Percentiles rank a stretch among this genome's conserved stretches.
Conservation (phyloP, 176 grass and related monocot species). For the Aegilops sharonensis region DNA sequence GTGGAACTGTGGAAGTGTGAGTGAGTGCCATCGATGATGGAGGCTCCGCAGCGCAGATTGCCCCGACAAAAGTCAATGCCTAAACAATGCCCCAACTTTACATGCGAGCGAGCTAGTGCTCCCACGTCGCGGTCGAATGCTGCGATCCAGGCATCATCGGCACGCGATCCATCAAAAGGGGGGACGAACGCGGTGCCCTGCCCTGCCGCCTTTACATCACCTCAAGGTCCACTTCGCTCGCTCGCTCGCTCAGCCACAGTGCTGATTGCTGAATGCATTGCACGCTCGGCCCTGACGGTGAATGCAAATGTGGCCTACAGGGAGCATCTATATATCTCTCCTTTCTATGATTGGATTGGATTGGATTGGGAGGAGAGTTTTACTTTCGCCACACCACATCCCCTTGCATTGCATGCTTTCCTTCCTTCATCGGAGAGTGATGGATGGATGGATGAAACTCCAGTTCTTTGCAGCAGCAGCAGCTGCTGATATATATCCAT, state of each 20-base stretch:
- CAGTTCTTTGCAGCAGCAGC: not conserved
- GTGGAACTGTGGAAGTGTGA: not conserved
- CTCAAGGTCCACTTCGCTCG: conserved; percentile 31
- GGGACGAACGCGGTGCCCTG: not conserved
- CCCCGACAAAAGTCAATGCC: conserved; percentile 37
- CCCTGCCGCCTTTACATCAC: conserved; percentile 30
- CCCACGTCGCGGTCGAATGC: conserved; percentile 29
- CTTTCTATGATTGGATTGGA: not conserved
- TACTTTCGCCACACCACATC: not conserved
- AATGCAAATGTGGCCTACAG: conserved; percentile 10
- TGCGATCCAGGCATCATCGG: conserved; percentile 16
- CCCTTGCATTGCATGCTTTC: conserved; percentile 17
- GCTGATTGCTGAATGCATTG: conserved; percentile 19
- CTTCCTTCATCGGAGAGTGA: conserved; percentile 33
- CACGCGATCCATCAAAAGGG: not conserved
- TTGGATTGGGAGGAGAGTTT: not conserved
- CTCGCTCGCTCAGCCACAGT: not conserved
- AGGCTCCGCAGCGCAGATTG: not conserved
- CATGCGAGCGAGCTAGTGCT: conserved; percentile 28
- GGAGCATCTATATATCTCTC: not conserved
- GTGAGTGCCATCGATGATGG: not conserved
- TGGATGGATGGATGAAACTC: not conserved
- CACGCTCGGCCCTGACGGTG: not conserved
- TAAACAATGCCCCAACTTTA: conserved; percentile 22
- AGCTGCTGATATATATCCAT: not conserved